Evolutionary conservation across 768 basidiomycete species (phyloP).

Genomic region (Pholiota conissans): DNA sequence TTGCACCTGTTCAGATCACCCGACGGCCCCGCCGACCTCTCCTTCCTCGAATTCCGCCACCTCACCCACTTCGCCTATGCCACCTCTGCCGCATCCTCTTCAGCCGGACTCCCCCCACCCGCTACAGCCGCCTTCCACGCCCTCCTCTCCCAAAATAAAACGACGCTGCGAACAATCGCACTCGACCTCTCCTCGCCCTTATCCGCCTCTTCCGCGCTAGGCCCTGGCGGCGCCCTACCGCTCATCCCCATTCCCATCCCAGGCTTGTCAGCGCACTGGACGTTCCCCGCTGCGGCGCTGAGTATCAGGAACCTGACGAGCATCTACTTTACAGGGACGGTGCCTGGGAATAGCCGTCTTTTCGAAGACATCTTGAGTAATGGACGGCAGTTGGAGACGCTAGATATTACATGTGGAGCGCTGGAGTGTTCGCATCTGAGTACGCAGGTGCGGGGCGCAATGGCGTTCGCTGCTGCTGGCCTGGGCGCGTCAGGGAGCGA

Average conservation of each 20-base stretch:
- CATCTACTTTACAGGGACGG: conserved; percentile 59
- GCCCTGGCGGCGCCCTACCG: neutral
- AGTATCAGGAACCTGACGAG: conserved; percentile 64
- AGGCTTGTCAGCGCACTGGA: conserved; percentile 51
- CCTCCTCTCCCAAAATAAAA: conserved; percentile 54
- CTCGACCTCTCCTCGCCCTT: conserved; percentile 32
- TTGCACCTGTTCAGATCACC: conserved; percentile 32
- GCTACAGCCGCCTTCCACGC: conserved; percentile 34
- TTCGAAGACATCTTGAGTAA: conserved; percentile 60
- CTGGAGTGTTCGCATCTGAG: conserved; percentile 53
- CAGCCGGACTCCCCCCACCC: neutral
- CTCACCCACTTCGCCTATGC: conserved; percentile 60
- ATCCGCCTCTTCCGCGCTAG: neutral
- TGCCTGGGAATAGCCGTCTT: conserved; percentile 47
- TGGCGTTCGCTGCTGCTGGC: too few relatives aligned
- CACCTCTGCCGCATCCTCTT: conserved; percentile 34
- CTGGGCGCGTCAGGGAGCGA: too few relatives aligned
- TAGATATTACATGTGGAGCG: conserved; percentile 50
- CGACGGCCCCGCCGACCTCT: conserved; percentile 44
- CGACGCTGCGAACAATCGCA: conserved; percentile 51
- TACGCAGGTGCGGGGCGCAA: conserved; percentile 44
- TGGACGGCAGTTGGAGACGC: conserved; percentile 63
- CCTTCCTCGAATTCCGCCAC: conserved; percentile 50
- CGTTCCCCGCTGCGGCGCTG: conserved; percentile 52
- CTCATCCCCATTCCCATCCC: neutral